Evolutionary conservation across 2,329 filamentous ascomycete species (phyloP).

Genomic region (Aureobasidium namibiae): DNA sequence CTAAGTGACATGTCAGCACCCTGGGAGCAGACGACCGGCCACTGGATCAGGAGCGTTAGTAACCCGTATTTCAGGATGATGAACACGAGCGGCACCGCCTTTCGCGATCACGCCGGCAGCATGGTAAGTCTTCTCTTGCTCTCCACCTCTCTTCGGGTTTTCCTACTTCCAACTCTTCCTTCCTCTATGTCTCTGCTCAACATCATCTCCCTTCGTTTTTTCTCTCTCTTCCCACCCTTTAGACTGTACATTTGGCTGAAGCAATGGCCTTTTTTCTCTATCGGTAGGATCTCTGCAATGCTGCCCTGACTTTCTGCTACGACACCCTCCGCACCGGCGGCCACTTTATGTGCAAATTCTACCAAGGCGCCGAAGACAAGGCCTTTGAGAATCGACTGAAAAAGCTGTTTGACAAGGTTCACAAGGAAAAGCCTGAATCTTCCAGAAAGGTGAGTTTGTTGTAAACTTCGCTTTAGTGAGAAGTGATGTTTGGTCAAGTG

Average conservation of each 20-base stretch:
- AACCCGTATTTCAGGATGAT: conserved; percentile 97
- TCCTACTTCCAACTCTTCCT: background rate
- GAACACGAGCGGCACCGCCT: conserved; percentile 87
- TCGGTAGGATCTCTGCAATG: conserved; percentile 73
- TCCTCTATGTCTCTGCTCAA: no score
- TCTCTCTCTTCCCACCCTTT: background rate
- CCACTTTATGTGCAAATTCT: conserved; percentile 96
- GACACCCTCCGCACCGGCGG: conserved; percentile 76
- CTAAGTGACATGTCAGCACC: conserved; percentile 98
- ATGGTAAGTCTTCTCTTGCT: conserved; percentile 58
- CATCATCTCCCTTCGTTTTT: background rate
- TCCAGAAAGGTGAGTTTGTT: conserved; percentile 64
- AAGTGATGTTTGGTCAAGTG: no score
- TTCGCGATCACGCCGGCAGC: conserved; percentile 83
- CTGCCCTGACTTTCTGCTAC: conserved; percentile 75
- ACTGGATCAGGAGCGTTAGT: conserved; percentile 84
- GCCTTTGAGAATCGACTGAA: conserved; percentile 65
- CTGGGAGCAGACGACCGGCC: conserved; percentile 74
- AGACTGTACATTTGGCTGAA: conserved; percentile 1
- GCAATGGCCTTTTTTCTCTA: background rate
- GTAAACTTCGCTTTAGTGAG: no score
- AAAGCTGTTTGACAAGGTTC: conserved; percentile 69
- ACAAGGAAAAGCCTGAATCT: conserved; percentile 83
- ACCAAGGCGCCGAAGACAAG: conserved; percentile 83
- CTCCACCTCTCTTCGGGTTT: background rate